Conservation (phyloP, 2,329 filamentous ascomycete genomes). For the Scedosporium apiospermum region DNA sequence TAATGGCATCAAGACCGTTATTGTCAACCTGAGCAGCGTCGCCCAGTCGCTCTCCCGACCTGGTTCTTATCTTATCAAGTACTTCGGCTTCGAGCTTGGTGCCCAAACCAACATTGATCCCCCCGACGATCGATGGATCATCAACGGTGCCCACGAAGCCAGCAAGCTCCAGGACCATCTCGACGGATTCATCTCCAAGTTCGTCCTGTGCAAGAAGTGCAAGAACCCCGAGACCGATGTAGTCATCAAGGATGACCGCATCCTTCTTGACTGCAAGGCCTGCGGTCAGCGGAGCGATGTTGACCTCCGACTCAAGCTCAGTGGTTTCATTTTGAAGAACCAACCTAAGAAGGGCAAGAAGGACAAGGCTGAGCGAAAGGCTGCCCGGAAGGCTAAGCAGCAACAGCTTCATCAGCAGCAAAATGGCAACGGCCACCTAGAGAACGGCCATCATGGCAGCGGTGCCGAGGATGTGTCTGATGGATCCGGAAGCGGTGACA, state of each 20-base stretch:
- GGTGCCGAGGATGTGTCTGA: constrained; percentile 36
- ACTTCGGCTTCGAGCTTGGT: constrained; percentile 97
- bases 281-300: constrained; percentile 90
- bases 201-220: constrained; percentile 99
- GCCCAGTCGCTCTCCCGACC: constrained; percentile 86
- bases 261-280: constrained; percentile 95
- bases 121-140: constrained; percentile 98
- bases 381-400: constrained; percentile 82
- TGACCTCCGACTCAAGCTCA: constrained; percentile 89
- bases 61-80: constrained; percentile 95
- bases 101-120: constrained; percentile 98
- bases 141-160: constrained; percentile 96
- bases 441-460: constrained; percentile 48
- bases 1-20: constrained; percentile 97
- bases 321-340: constrained; percentile 95
- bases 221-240: constrained; percentile 99
- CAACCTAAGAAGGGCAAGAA: constrained; percentile 91
- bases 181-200: constrained; percentile 96
- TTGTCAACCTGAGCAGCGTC: constrained; percentile 93
- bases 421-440: constrained; percentile 30
- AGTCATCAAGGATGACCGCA: constrained; percentile 85
- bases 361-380: constrained; percentile 88
- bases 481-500: constrained; percentile 78
- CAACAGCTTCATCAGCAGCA: constrained; percentile 52
- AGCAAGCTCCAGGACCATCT: constrained; percentile 95